Evolutionary conservation across 352 stramenopile genomes (phyloP), one percentile per base, ranked within the genome.

Genomic region (Globisporangium carolinianum): DNA sequence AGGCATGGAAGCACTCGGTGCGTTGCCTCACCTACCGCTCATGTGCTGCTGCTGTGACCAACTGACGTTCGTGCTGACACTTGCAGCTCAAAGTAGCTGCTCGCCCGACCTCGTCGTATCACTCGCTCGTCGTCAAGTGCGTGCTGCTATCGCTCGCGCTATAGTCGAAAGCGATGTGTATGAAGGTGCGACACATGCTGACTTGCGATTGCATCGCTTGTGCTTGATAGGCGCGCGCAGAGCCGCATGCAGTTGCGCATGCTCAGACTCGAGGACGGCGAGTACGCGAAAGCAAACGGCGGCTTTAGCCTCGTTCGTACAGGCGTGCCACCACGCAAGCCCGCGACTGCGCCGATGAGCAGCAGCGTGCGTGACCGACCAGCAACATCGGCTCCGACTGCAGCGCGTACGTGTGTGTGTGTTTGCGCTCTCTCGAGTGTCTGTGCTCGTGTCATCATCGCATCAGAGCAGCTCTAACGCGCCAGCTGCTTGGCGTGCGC

Each of bases 281-380:
- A 86, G 61, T 92, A 90, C 60, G 59, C 74, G n/a, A 92, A 89
- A 55, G 76, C 69, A 0, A 83, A 82, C 46, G 79, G 77, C 51
- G 82, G 82, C 15, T 90, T 88, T 55, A 85, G 74, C 62, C 76
- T 92, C 54, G 66, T 89, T 10, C 77, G 82, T 5, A 70, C 78
- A 1, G 78, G 71, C 35, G 67, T 80, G 12, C 82, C 78, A 56
- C 79, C 57, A 17, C 65, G 54, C 7, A 70, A 63, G 47, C 47
- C 56, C 1, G 43, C 45, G 7, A 32, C 18, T 41, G 38, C 35
- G 4, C 6, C 48, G 2, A 6, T n/a, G 41, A 52, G 7, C 9
- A 42, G 18, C 18, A 24, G 18, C 1, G 18, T 24, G 18, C 0
- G 18, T 24, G 18, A 24, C 18, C 18, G 12, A 42, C 11, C 32